Conservation (phyloP, 139 green algal genomes). For the Micromonas commoda region DNA sequence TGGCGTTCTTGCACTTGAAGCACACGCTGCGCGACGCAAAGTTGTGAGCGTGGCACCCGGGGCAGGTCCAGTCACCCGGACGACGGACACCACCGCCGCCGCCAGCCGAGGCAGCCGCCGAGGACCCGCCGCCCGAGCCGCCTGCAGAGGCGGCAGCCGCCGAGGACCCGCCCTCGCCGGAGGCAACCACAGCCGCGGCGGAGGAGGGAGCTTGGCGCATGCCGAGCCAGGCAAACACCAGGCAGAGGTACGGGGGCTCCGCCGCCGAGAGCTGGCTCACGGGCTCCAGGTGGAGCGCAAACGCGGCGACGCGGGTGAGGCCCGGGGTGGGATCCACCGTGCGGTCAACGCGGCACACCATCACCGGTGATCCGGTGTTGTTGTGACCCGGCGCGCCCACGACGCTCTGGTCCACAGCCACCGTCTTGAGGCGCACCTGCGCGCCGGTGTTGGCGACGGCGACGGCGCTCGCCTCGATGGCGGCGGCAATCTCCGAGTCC, state of each 20-base stretch:
- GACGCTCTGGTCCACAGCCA: background rate
- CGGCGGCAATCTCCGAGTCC: background rate
- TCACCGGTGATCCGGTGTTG: background rate
- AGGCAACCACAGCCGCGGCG: background rate
- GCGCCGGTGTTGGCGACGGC: background rate
- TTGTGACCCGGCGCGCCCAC: background rate
- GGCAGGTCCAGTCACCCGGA: slow-evolving; percentile 29
- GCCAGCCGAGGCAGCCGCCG: background rate
- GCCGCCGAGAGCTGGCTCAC: background rate
- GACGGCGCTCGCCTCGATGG: background rate
- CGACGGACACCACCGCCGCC: background rate
- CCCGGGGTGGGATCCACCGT: background rate
- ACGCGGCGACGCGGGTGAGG: background rate
- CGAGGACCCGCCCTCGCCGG: background rate
- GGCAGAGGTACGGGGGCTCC: background rate
- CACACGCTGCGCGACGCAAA: slow-evolving; percentile 23
- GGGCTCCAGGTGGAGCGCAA: background rate
- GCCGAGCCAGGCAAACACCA: slow-evolving; percentile 4
- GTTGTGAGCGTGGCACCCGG: slow-evolving; percentile 20
- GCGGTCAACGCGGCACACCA: background rate
- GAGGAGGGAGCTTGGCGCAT: background rate
- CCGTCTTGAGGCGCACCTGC: background rate
- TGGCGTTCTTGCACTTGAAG: slow-evolving; percentile 8
- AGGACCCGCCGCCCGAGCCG: background rate
- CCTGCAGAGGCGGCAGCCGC: background rate